Percentiles rank a stretch among this genome's conserved stretches.
Evolutionary conservation across 1,284 basidiomycete genomes (phyloP).

Genomic region (Pascua sp.): DNA sequence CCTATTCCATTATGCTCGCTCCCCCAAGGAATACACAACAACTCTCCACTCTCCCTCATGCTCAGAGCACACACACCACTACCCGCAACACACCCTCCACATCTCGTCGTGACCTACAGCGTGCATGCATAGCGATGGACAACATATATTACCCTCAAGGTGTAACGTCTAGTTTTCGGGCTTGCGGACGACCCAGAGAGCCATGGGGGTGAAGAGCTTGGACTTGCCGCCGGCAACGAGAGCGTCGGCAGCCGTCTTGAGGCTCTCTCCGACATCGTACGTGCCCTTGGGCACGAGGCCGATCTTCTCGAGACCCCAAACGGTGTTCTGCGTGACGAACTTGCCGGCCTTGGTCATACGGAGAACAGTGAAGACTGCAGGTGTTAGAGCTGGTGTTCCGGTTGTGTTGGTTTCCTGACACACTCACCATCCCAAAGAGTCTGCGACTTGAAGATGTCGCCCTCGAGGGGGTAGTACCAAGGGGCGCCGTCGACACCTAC

Average conservation of each 20-base stretch:
- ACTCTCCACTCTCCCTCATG: too few species aligned
- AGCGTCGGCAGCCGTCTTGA: slow-evolving; percentile 76
- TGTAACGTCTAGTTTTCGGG: slow-evolving; percentile 13
- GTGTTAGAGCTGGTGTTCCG: background rate
- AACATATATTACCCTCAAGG: background rate
- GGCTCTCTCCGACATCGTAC: slow-evolving; percentile 79
- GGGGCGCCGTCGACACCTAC: slow-evolving; percentile 60
- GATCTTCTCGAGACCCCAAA: slow-evolving; percentile 73
- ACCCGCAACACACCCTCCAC: too few species aligned
- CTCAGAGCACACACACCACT: too few species aligned
- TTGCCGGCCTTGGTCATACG: slow-evolving; percentile 86
- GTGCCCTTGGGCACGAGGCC: slow-evolving; percentile 90
- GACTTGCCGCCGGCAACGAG: slow-evolving; percentile 79
- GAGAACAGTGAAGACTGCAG: slow-evolving; percentile 68
- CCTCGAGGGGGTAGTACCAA: slow-evolving; percentile 97
- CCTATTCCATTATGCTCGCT: too few species aligned
- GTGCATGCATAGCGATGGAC: slow-evolving; percentile 2
- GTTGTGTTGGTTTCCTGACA: too few species aligned
- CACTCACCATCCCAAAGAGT: slow-evolving; percentile 76
- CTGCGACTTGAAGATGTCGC: slow-evolving; percentile 87
- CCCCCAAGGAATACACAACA: too few species aligned
- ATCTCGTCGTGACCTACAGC: too few species aligned
- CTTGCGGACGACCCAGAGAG: slow-evolving; percentile 42
- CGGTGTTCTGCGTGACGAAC: slow-evolving; percentile 75
- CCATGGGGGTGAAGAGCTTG: slow-evolving; percentile 62